Evolutionary conservation across 495 filamentous ascomycete genomes (phyloP), one percentile per base, ranked within the genome.

Genomic region (Cladorrhinum samala): DNA sequence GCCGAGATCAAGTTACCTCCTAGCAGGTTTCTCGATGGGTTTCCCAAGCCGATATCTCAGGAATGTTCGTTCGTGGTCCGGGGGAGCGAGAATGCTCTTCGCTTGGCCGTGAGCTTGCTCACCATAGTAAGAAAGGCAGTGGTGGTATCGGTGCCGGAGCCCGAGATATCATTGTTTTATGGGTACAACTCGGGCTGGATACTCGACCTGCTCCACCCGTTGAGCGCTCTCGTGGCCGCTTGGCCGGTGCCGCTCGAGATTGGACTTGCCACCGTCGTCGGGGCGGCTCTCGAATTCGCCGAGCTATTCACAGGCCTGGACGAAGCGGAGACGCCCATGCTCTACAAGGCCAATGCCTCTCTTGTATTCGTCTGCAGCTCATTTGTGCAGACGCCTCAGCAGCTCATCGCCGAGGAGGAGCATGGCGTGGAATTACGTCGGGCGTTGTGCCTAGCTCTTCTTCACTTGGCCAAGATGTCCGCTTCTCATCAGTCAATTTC

Each of bases 361-460:
- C 47, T 75, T 33, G 63, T 58, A 3, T 45, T 65, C 16, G 58
- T 74, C 21, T 72, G 64, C 44, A 55, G 62, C n/a, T 62, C 67
- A 2, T 49, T 64, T 13, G 48, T 63, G 38, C 56, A 62, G 1
- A 23, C 52, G 23, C 44, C 54, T 2, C 25, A 47, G 0, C 37
- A 42, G 2, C 49, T 68, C 25, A 46, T 66, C 8, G 42, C 50
- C 6, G 53, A 64, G 16, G 57, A 63, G 13, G 59, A 64, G 16
- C 33, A 52, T 8, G 53, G 52, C 3, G 20, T 20, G 9, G 25
- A 27, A 14, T 24, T 60, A 1, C 48, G 60, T 36, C 41, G 49
- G 4, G 46, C 63, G 0, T 36, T 72, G 9, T 65, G 61, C 23
- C 38, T 52, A 14, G 65, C 69, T 17, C 37, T 74, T 25, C 33